phyloP scores from a whole-genome alignment of 495 filamentous ascomycete genomes.

The Aspergillus panamensis region DNA sequence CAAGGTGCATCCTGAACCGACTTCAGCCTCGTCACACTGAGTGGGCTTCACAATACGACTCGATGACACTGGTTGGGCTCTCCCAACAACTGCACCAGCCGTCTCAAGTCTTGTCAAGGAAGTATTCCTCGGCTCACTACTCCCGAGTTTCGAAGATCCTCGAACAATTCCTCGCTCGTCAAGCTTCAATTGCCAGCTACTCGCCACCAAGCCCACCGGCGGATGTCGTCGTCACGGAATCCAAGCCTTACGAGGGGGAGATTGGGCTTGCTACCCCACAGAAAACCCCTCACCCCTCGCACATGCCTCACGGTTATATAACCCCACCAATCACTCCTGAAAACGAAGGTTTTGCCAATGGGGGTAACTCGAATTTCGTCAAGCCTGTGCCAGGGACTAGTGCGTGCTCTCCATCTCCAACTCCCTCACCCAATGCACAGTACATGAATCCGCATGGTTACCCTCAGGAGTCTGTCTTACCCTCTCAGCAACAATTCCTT shows the following conservation, averaged over 20 bases:
- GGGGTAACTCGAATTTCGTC: constrained; percentile 27
- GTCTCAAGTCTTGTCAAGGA: constrained; percentile 78
- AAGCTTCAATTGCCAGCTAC: constrained; percentile 70
- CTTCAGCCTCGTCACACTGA: constrained; percentile 69
- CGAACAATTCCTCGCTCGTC: constrained; percentile 80
- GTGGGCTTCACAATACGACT: constrained; percentile 80
- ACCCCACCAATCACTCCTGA: constrained; percentile 98
- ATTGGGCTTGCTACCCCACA: constrained; percentile 74
- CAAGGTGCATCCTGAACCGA: constrained; percentile 79
- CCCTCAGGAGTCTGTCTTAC: constrained; percentile 37
- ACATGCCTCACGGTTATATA: constrained; percentile 75
- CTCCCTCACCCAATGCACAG: constrained; percentile 37
- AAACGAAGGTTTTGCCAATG: constrained; percentile 54
- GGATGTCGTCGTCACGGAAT: constrained; percentile 52
- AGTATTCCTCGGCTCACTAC: constrained; percentile 79
- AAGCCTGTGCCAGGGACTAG: constrained; percentile 26
- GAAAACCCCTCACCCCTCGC: constrained; percentile 64
- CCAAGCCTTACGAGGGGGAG: constrained; percentile 50
- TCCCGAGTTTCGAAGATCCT: constrained; percentile 78
- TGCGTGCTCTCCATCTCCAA: constrained; percentile 41
- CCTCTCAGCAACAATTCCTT: constrained; percentile 36
- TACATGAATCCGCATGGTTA: constrained; percentile 40
- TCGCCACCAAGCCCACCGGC: constrained; percentile 68
- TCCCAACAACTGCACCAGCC: constrained; percentile 87
- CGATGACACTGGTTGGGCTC: constrained; percentile 69